Evolutionary conservation across 257 asterid genomes (phyloP).

Genomic region (Salvia miltiorrhiza): DNA sequence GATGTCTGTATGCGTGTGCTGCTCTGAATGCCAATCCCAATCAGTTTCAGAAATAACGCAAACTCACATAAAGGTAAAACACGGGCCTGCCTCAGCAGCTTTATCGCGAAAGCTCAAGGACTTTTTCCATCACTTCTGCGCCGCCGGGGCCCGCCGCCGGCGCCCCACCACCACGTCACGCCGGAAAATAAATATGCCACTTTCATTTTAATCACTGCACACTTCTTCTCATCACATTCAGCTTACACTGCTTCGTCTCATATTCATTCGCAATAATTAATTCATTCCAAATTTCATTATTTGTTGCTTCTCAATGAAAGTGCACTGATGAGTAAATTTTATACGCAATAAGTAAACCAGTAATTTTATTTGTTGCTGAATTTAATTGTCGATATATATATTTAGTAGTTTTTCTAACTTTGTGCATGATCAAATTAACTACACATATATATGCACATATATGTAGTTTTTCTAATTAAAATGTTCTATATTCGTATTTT

Average conservation of each 20-base stretch:
- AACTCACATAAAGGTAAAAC: constrained; percentile 23
- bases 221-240: not conserved
- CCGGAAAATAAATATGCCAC: not conserved
- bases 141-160: constrained; percentile 21
- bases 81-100: not conserved
- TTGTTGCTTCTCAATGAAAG: too few species aligned
- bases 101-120: constrained; percentile 10
- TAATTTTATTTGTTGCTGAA: too few species aligned
- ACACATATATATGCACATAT: too few species aligned
- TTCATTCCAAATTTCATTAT: too few species aligned
- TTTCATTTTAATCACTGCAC: not conserved
- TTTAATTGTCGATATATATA: too few species aligned
- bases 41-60: constrained; percentile 21
- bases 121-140: constrained; percentile 3
- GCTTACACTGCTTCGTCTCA: not conserved
- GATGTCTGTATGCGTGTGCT: constrained; percentile 19
- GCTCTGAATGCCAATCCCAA: constrained; percentile 14
- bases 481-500: too few species aligned
- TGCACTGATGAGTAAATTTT: too few species aligned
- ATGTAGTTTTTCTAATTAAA: too few species aligned
- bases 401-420: too few species aligned
- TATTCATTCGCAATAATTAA: not conserved
- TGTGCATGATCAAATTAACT: too few species aligned
- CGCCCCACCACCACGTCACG: constrained; percentile 29
- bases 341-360: too few species aligned